Base-by-base conservation (phyloP, 352 stramenopile species). In the Thalassiosira hispida region DNA sequence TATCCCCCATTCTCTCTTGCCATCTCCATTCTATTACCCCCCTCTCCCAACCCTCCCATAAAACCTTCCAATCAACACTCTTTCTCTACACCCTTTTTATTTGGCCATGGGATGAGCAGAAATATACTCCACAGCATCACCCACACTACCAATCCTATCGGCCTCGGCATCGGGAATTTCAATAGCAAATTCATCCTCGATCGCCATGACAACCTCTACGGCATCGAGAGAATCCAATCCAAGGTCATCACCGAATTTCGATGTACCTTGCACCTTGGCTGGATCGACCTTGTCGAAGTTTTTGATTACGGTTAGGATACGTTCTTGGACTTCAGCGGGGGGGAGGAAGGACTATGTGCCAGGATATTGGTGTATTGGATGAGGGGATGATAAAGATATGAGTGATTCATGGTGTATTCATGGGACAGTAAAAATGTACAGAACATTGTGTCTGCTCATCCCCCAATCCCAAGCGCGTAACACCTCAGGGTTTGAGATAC, bases 111-210 rank as follows among this genome's bases (percentile, higher is more conserved):
- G 98, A 93, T 99, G 97, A 57, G 95, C 94, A 71, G 96, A 91
- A 86, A 99, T 96, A 93, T 99, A 99, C 88, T 98, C 96, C 66
- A 99, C 96, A 69, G 98, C 98, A 87, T 99, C 97, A 25, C 88
- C 91, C 56, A 98, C 92, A 80, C 96, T 98, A 18, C 94, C 87
- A 84, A 99, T 98, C 91, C 99, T 99, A 88, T 99, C 98, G 55
- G 97, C 97, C 90, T 99, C 97, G 72, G 97, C 97, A 94, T 99
- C 97, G 55, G 98, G 97, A 91, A 99, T 99, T 90, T 99, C 97
- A 87, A 99, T 98, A 64, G 96, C 97, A 92, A 99, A 99, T 91
- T 99, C 98, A 86, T 99, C 97, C 90, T 99, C 97, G 88, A 99
- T 98, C 47, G 97, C 97, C 97, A 99, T 99, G 59, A 99, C 96